Conservation (phyloP, 257 asterid genomes). For the Petrea volubilis region DNA sequence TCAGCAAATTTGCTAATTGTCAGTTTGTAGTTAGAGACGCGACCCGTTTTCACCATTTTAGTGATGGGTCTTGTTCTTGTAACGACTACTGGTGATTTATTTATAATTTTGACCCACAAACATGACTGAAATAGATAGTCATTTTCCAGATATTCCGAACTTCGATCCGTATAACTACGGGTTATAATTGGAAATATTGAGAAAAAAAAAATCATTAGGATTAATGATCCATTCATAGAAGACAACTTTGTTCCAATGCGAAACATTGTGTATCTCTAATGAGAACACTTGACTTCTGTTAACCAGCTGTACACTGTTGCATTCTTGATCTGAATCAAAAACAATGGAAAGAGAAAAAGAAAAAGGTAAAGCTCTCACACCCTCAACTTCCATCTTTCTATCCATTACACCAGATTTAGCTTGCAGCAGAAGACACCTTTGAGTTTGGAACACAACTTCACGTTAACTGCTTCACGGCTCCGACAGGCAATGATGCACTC, state of each 20-base stretch:
- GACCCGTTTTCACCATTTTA: constrained; percentile 88
- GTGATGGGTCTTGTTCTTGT: constrained; percentile 79
- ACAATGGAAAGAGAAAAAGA: not conserved
- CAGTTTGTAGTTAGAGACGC: constrained; percentile 83
- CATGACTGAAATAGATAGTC: too few relatives aligned
- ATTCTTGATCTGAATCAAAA: not conserved
- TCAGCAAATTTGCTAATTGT: constrained; percentile 51
- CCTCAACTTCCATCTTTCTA: not conserved
- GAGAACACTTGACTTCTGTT: not conserved
- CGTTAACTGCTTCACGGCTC: not conserved
- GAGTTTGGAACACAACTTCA: not conserved
- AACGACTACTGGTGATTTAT: constrained; percentile 92
- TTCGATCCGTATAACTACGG: too few relatives aligned
- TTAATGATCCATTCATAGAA: not conserved
- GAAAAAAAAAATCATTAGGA: not conserved
- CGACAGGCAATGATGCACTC: not conserved
- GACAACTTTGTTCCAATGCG: not conserved
- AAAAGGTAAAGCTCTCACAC: not conserved
- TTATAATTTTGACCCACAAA: not conserved
- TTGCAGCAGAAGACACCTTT: too few relatives aligned
- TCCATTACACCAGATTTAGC: not conserved
- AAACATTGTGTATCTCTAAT: not conserved
- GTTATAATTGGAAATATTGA: not conserved
- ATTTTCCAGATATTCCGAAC: not conserved
- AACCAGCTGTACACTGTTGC: not conserved